Evolutionary conservation across 2,329 filamentous ascomycete species (phyloP).

Genomic region (Saccharata proteae): DNA sequence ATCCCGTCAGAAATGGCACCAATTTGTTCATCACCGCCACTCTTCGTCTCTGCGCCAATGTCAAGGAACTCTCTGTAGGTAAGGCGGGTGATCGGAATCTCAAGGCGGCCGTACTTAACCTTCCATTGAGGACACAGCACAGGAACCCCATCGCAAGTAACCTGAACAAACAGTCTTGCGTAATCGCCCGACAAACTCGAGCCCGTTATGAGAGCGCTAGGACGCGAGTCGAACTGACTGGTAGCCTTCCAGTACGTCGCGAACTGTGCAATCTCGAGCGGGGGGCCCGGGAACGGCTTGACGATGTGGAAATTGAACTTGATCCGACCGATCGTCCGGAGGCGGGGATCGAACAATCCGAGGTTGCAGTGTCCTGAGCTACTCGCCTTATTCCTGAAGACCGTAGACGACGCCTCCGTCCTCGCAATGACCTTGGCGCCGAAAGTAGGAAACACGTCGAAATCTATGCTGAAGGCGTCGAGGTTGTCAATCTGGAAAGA

Average conservation of each 20-base stretch:
- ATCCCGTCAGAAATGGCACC: conserved; percentile 17
- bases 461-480: conserved; percentile 86
- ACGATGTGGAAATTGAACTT: conserved; percentile 93
- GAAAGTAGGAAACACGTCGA: conserved; percentile 95
- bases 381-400: conserved; percentile 64
- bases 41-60: conserved; percentile 26
- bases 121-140: conserved; percentile 83
- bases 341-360: conserved; percentile 81
- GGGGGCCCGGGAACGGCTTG: conserved; percentile 85
- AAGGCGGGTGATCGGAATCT: conserved; percentile 70
- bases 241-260: conserved; percentile 99
- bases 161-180: conserved; percentile 78
- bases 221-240: conserved; percentile 76
- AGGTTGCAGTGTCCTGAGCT: conserved; percentile 73
- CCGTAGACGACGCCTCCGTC: conserved; percentile 78
- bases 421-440: conserved; percentile 96
- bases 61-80: conserved; percentile 59
- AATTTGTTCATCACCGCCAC: conserved; percentile 14
- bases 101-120: conserved; percentile 60
- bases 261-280: conserved; percentile 93
- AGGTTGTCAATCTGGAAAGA: conserved; percentile 95
- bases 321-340: conserved; percentile 86
- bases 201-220: conserved; percentile 79
- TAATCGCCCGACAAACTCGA: conserved; percentile 96
- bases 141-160: conserved; percentile 76